These are phyloP conservation scores for Jackrogersella minutella DNA, from an alignment of 495 filamentous ascomycete genomes.

Conservation along the genomic window DNA sequence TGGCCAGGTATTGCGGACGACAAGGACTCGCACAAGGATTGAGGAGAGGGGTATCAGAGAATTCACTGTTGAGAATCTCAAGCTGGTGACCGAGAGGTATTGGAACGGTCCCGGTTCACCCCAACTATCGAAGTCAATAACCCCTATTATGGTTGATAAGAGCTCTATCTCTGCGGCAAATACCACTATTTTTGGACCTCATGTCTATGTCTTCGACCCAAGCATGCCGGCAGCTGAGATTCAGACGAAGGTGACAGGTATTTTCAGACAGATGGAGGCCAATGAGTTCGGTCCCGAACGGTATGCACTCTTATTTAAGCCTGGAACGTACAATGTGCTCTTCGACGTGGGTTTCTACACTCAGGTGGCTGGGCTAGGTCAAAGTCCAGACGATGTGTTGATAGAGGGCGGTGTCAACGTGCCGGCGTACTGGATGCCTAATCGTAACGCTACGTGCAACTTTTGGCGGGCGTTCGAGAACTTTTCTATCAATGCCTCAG, in stretches of 20 bases:
- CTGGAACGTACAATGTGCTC: conserved; percentile 41
- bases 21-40: not conserved
- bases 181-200: conserved; percentile 40
- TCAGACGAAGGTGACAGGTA: conserved; percentile 33
- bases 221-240: conserved; percentile 37
- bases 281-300: conserved; percentile 44
- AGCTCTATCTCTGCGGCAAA: conserved; percentile 27
- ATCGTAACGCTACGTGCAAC: conserved; percentile 46
- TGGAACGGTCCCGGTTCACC: conserved; percentile 6
- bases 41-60: conserved; percentile 16
- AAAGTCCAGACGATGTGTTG: conserved; percentile 41
- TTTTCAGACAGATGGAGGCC: conserved; percentile 47
- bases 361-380: conserved; percentile 41
- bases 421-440: conserved; percentile 47
- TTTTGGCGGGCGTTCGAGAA: conserved; percentile 47
- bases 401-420: conserved; percentile 45
- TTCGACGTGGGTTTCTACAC: conserved; percentile 48
- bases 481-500: conserved; percentile 44
- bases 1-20: not conserved
- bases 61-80: conserved; percentile 14
- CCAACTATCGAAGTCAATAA: not conserved
- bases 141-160: conserved; percentile 2
- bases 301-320: conserved; percentile 45
- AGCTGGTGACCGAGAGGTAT: conserved; percentile 18
- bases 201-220: conserved; percentile 43